Conservation (phyloP, 2,329 filamentous ascomycete species). For the Sphaerulina vaccinii region DNA sequence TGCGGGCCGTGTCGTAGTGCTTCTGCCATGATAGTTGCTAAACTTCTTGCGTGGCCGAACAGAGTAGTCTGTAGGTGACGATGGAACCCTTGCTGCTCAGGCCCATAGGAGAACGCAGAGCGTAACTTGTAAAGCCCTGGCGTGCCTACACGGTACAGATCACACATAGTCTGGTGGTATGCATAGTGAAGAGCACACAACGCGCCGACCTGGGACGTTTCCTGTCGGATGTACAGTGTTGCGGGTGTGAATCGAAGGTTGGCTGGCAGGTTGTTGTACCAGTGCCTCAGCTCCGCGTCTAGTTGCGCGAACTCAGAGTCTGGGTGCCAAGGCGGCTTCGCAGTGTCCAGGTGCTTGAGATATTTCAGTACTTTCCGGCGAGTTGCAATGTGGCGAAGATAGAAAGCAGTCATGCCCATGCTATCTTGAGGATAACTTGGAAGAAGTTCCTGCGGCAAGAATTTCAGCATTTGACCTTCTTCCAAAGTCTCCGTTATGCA, state of each 20-base stretch:
- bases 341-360: constrained; percentile 28
- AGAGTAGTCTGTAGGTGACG: constrained; percentile 25
- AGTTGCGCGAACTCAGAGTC: constrained; percentile 30
- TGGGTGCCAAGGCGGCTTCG: constrained; percentile 26
- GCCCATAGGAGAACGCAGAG: constrained; percentile 24
- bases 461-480: constrained; percentile 25
- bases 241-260: constrained; percentile 29
- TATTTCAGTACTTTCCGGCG: constrained; percentile 28
- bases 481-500: constrained; percentile 30
- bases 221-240: constrained; percentile 29
- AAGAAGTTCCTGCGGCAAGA: constrained; percentile 23
- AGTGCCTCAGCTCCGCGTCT: constrained; percentile 23
- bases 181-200: constrained; percentile 27
- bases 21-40: constrained; percentile 28
- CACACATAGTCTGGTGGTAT: constrained; percentile 31
- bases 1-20: constrained; percentile 27
- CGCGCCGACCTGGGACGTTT: constrained; percentile 28
- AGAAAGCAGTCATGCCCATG: constrained; percentile 30
- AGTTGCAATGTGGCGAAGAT: constrained; percentile 27
- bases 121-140: constrained; percentile 28
- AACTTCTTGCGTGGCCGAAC: constrained; percentile 26
- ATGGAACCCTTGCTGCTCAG: constrained; percentile 26
- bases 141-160: constrained; percentile 24
- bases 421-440: constrained; percentile 28
- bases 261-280: constrained; percentile 28